A percentile compares a stretch with the other conserved stretches of the same genome.
These are phyloP conservation scores for Trichoderma semiorbis DNA, from an alignment of 2,329 filamentous ascomycete genomes.

Conservation along the genomic window DNA sequence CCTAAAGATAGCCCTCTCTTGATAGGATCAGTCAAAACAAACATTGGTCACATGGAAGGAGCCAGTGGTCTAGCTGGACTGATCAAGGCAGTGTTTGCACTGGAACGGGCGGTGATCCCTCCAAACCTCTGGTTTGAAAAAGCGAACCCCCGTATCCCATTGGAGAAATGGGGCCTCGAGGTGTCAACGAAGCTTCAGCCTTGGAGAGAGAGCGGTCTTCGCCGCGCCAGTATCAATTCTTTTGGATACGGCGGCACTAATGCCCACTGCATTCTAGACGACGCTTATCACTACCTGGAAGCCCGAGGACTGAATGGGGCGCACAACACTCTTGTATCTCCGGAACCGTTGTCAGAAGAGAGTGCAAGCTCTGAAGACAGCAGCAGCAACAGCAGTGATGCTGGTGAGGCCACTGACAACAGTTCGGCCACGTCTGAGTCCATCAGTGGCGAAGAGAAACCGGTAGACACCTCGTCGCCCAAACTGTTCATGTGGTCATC, in stretches of 20 bases:
- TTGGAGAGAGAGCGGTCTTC: slow-evolving; percentile 19
- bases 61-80: not conserved
- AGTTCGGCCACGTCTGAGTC: too few relatives aligned
- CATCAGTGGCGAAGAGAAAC: too few relatives aligned
- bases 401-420: too few relatives aligned
- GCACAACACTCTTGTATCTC: too few relatives aligned
- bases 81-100: not conserved
- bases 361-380: not conserved
- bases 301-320: not conserved
- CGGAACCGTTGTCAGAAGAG: too few relatives aligned
- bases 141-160: not conserved
- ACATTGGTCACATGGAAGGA: not conserved
- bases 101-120: not conserved
- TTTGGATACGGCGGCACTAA: slow-evolving; percentile 33
- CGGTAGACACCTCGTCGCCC: too few relatives aligned
- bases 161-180: slow-evolving; percentile 21
- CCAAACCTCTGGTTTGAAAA: not conserved
- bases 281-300: not conserved
- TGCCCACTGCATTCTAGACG: slow-evolving; percentile 9
- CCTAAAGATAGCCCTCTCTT: not conserved
- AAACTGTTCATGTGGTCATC: too few relatives aligned
- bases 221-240: slow-evolving; percentile 26
- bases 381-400: too few relatives aligned
- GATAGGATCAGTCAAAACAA: not conserved
- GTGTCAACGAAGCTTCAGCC: slow-evolving; percentile 22